phyloP scores from a whole-genome alignment of 2,329 filamentous ascomycete genomes.

The Lachnellula hyalina region DNA sequence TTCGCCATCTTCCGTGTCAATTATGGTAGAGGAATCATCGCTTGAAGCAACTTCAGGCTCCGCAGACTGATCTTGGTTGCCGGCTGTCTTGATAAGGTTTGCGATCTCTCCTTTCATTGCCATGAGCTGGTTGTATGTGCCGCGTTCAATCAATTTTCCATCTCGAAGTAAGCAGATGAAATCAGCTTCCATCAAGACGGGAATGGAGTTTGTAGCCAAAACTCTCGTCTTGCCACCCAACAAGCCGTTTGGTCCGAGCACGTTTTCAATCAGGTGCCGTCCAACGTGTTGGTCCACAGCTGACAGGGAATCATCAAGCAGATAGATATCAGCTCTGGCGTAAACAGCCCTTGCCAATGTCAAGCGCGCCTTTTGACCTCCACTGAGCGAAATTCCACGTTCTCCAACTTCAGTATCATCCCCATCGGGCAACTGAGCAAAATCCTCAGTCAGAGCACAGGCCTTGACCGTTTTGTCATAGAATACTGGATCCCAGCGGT shows the following conservation, averaged over 20 bases:
- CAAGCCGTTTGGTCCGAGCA: constrained; percentile 79
- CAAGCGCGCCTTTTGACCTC: constrained; percentile 91
- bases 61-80: constrained; percentile 46
- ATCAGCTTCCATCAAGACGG: constrained; percentile 82
- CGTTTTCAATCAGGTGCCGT: constrained; percentile 88
- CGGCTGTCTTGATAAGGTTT: constrained; percentile 73
- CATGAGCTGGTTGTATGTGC: constrained; percentile 85
- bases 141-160: constrained; percentile 76
- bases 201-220: constrained; percentile 90
- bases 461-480: constrained; percentile 91
- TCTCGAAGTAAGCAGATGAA: constrained; percentile 82
- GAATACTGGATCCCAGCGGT: constrained; percentile 87
- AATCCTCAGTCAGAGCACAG: constrained; percentile 87
- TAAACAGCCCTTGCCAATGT: constrained; percentile 93
- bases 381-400: constrained; percentile 90
- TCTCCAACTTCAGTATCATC: constrained; percentile 97
- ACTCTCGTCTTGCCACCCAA: constrained; percentile 83
- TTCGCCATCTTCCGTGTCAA: constrained; percentile 42
- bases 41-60: constrained; percentile 38
- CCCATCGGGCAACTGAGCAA: constrained; percentile 85
- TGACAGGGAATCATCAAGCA: constrained; percentile 89
- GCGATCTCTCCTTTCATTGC: constrained; percentile 90
- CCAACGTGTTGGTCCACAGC: constrained; percentile 99
- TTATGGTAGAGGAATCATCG: constrained; percentile 54
- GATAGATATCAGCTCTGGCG: constrained; percentile 90